Evolutionary conservation across 257 asterid genomes (phyloP).

Genomic region (Lantana camara): DNA sequence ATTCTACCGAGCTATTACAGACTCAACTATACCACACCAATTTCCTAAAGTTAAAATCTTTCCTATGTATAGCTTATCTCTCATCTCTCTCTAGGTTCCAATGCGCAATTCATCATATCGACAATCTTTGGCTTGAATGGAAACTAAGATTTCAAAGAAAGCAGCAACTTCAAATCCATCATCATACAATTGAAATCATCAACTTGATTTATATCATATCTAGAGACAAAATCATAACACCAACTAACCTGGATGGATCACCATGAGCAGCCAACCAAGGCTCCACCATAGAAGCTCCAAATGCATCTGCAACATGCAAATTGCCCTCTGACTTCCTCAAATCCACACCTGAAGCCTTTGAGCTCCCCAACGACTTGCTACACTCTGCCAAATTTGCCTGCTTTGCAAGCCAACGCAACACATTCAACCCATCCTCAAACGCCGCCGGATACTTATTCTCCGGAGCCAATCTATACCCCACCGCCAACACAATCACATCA

Average conservation of each 20-base stretch:
- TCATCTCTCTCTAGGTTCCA: not conserved
- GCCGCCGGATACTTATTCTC: slow-evolving; percentile 87
- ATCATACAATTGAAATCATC: slow-evolving; percentile 8
- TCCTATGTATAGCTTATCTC: not conserved
- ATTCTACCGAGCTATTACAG: not conserved
- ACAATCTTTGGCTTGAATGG: not conserved
- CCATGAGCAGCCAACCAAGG: slow-evolving; percentile 99
- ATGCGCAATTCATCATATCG: slow-evolving; percentile 1
- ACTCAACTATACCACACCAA: not conserved
- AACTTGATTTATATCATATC: not conserved
- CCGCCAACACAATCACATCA: slow-evolving; percentile 90
- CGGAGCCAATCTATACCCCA: slow-evolving; percentile 88
- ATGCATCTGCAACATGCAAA: slow-evolving; percentile 80
- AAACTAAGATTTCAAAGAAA: slow-evolving; percentile 2
- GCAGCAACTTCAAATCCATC: slow-evolving; percentile 9
- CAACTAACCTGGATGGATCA: slow-evolving; percentile 85
- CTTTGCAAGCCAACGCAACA: slow-evolving; percentile 88
- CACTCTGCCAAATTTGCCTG: slow-evolving; percentile 91
- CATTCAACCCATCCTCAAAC: slow-evolving; percentile 90
- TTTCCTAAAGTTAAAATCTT: not conserved
- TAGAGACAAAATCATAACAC: slow-evolving; percentile 43
- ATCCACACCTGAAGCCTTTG: slow-evolving; percentile 53
- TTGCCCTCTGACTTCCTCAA: slow-evolving; percentile 62
- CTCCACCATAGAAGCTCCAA: slow-evolving; percentile 92
- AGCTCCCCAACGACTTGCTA: slow-evolving; percentile 63